Evolutionary conservation across 805 yeast species (phyloP).

Genomic region (Candida orba): DNA sequence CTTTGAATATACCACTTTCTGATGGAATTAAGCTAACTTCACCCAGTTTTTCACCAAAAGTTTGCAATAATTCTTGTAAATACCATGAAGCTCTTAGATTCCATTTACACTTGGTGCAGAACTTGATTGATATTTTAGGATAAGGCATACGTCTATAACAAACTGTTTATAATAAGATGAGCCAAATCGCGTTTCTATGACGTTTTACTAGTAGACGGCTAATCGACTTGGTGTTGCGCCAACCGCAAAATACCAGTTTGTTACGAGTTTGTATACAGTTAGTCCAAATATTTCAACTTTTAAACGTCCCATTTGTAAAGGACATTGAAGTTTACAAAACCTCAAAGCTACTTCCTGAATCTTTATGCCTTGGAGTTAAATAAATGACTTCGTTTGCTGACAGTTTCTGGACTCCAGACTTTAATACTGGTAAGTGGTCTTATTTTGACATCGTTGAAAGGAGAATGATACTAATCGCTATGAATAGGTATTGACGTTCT

Average conservation of each 20-base stretch:
- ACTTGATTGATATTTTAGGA: slow-evolving; percentile 62
- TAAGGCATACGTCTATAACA: slow-evolving; percentile 20
- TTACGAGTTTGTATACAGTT: not conserved
- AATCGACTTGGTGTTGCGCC: not conserved
- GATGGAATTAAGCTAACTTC: slow-evolving; percentile 47
- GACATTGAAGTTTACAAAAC: too few species aligned
- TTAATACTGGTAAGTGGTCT: slow-evolving; percentile 36
- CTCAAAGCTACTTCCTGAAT: too few species aligned
- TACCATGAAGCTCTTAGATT: slow-evolving; percentile 85
- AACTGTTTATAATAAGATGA: not conserved
- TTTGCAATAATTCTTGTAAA: slow-evolving; percentile 75
- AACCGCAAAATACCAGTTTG: not conserved
- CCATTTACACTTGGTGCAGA: slow-evolving; percentile 86
- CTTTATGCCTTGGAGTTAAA: too few species aligned
- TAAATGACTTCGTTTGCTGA: slow-evolving; percentile 56
- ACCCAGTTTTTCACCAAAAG: slow-evolving; percentile 54
- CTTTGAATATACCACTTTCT: slow-evolving; percentile 51
- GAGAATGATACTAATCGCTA: not conserved
- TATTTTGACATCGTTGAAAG: not conserved
- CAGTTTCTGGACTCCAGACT: slow-evolving; percentile 71
- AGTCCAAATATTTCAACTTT: too few species aligned
- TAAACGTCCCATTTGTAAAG: too few species aligned
- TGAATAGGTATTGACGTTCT: slow-evolving; percentile 38
- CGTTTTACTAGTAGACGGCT: not conserved
- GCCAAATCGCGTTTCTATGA: not conserved